Conservation (phyloP, 2,329 filamentous ascomycete genomes). For the Aspergillus pseudoglaucus region DNA sequence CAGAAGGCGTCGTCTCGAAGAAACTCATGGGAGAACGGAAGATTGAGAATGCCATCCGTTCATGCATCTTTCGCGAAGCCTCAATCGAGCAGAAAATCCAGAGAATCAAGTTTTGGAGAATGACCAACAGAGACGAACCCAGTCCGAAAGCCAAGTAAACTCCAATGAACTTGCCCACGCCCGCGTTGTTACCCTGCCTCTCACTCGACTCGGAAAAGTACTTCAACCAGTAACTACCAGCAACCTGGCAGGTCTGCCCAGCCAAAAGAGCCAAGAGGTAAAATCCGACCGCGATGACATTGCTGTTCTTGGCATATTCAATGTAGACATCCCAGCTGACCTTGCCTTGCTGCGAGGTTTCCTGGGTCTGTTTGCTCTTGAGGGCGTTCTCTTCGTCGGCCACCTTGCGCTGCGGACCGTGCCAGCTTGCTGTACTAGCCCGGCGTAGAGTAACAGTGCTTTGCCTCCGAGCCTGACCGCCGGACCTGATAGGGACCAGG, state of each 20-base stretch:
- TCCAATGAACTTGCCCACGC: constrained; percentile 85
- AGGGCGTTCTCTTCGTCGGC: constrained; percentile 67
- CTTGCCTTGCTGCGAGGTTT: constrained; percentile 88
- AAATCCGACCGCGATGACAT: constrained; percentile 71
- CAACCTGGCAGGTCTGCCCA: constrained; percentile 75
- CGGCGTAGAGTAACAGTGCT: constrained; percentile 79
- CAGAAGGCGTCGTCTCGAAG: constrained; percentile 93
- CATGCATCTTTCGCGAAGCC: constrained; percentile 92
- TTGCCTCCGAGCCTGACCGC: constrained; percentile 53
- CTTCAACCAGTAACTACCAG: constrained; percentile 88
- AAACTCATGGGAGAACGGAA: constrained; percentile 98
- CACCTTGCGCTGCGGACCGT: constrained; percentile 74
- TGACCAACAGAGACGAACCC: constrained; percentile 75
- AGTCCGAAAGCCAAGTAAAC: constrained; percentile 94
- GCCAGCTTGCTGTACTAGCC: constrained; percentile 87
- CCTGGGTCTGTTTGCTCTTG: constrained; percentile 80
- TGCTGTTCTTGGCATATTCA: constrained; percentile 93
- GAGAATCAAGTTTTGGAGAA: constrained; percentile 85
- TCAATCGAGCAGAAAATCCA: constrained; percentile 99
- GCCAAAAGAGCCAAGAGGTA: constrained; percentile 72
- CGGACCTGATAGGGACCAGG: constrained; percentile 65
- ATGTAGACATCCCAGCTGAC: constrained; percentile 95
- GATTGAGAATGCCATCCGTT: constrained; percentile 93
- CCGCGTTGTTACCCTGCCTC: constrained; percentile 57
- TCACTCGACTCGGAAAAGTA: constrained; percentile 81